phyloP scores from a whole-genome alignment of 805 yeast species.

The Metschnikowia colocasiae region DNA sequence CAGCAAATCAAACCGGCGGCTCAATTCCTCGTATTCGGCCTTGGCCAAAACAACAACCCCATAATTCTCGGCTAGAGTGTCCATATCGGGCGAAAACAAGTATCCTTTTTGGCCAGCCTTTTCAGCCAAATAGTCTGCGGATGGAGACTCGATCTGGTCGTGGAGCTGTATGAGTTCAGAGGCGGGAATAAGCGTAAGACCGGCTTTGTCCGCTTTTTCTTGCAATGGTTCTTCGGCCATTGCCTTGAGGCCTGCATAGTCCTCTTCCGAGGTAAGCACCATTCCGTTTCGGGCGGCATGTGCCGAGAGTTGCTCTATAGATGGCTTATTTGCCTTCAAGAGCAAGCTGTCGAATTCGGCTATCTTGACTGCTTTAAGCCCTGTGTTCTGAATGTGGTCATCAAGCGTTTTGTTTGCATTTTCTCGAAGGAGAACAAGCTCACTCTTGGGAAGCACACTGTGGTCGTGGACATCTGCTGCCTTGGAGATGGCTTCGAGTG shows the following conservation, averaged over 20 bases:
- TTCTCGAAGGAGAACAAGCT: slow-evolving; percentile 8
- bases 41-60: slow-evolving; percentile 5
- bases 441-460: slow-evolving; percentile 4
- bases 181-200: slow-evolving; percentile 2
- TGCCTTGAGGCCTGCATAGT: slow-evolving; percentile 16
- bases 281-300: slow-evolving; percentile 29
- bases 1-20: not conserved
- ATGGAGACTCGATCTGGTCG: slow-evolving; percentile 4
- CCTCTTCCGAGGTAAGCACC: slow-evolving; percentile 26
- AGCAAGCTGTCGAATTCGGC: slow-evolving; percentile 23
- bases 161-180: slow-evolving; percentile 8
- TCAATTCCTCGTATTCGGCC: slow-evolving; percentile 6
- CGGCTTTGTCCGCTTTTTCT: slow-evolving; percentile 8
- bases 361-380: slow-evolving; percentile 9
- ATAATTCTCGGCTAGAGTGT: slow-evolving; percentile 1
- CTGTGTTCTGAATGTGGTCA: slow-evolving; percentile 13
- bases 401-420: slow-evolving; percentile 14
- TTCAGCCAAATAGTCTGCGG: not conserved
- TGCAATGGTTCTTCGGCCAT: slow-evolving; percentile 7
- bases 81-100: not conserved
- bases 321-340: slow-evolving; percentile 21
- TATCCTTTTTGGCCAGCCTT: slow-evolving; percentile 2
- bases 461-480: slow-evolving; percentile 12
- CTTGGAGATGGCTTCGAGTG: slow-evolving; percentile 4
- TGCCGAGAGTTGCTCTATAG: slow-evolving; percentile 24